Evolutionary conservation across 345 rosid genomes (phyloP).

Genomic region (Hibiscus mutabilis): DNA sequence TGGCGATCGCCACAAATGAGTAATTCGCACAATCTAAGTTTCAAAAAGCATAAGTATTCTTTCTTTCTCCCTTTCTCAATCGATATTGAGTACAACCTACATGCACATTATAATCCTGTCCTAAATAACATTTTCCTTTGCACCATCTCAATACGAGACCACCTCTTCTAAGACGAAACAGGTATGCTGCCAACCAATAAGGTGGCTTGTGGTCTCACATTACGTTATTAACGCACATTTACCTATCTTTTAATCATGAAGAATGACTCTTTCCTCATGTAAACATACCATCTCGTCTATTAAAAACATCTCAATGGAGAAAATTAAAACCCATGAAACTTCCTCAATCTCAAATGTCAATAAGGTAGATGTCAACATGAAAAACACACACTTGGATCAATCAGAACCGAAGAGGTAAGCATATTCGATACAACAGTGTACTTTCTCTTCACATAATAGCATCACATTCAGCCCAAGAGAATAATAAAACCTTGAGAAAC

Average conservation of each 20-base stretch:
- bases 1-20: background rate
- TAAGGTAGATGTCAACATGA: background rate
- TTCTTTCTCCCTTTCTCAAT: background rate
- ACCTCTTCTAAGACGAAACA: background rate
- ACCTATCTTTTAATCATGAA: background rate
- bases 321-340: background rate
- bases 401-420: background rate
- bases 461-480: too few relatives aligned
- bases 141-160: background rate
- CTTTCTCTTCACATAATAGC: background rate
- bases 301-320: background rate
- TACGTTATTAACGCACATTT: background rate
- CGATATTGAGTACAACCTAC: background rate
- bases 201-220: background rate
- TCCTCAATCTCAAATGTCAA: background rate
- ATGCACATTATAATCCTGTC: background rate
- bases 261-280: too few relatives aligned
- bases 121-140: background rate
- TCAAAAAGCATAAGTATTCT: background rate
- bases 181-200: background rate
- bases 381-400: background rate
- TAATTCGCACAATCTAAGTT: background rate
- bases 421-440: background rate
- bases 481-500: too few relatives aligned
- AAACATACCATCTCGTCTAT: background rate